These are phyloP conservation scores for Candida tallmaniae DNA, from an alignment of 805 yeast species.

Conservation along the genomic window DNA sequence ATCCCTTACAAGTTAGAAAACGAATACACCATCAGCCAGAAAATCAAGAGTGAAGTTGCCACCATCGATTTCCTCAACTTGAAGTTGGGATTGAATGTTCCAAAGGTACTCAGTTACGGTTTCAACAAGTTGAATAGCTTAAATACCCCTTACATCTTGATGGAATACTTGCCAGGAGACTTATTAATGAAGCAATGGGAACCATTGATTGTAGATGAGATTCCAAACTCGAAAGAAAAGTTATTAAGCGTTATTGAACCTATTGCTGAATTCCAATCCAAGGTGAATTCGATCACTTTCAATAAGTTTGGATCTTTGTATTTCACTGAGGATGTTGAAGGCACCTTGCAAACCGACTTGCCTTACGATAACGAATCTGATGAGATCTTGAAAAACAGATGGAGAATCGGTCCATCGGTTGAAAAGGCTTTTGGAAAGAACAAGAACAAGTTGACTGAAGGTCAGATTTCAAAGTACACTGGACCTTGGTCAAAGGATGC, in stretches of 20 bases:
- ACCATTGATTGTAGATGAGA: conserved; percentile 61
- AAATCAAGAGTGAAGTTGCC: conserved; percentile 87
- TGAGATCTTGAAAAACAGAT: conserved; percentile 54
- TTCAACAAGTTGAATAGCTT: conserved; percentile 57
- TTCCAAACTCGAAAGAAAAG: conserved; percentile 44
- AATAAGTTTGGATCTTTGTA: conserved; percentile 78
- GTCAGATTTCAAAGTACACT: conserved; percentile 43
- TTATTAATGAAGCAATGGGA: conserved; percentile 88
- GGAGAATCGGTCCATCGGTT: conserved; percentile 88
- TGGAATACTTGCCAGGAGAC: conserved; percentile 78
- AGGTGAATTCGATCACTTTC: conserved; percentile 55
- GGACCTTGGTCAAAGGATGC: conserved; percentile 75
- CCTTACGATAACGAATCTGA: conserved; percentile 57
- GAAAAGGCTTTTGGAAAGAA: conserved; percentile 77
- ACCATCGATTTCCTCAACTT: conserved; percentile 76
- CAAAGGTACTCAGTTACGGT: conserved; percentile 69
- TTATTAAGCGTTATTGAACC: conserved; percentile 65
- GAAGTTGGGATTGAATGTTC: conserved; percentile 66
- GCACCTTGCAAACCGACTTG: conserved; percentile 34
- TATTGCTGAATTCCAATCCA: conserved; percentile 60
- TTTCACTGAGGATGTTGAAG: conserved; percentile 64
- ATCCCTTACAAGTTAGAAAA: conserved; percentile 79
- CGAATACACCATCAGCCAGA: conserved; percentile 57
- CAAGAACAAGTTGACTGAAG: conserved; percentile 49
- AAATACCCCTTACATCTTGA: conserved; percentile 69